Evolutionary conservation across 2,329 filamentous ascomycete genomes (phyloP).

Genomic region (Capronia coronata): DNA sequence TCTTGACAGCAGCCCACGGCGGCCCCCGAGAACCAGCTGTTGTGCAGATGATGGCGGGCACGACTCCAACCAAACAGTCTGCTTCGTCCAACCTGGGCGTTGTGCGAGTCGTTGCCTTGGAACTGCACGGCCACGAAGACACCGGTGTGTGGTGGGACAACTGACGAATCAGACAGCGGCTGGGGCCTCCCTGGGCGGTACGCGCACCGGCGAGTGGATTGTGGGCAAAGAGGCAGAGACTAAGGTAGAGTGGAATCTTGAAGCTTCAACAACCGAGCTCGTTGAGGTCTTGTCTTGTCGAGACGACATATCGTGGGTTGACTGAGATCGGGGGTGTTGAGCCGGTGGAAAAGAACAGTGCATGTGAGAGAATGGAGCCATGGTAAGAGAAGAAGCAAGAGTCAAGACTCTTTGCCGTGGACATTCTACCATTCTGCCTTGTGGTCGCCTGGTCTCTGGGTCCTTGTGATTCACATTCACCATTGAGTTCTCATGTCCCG

Average conservation of each 20-base stretch:
- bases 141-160: constrained; percentile 8
- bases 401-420: background rate
- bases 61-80: background rate
- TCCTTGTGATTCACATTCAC: no score
- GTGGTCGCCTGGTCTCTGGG: background rate
- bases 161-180: constrained; percentile 8
- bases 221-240: background rate
- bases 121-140: constrained; percentile 17
- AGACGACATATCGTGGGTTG: background rate
- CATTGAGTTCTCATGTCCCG: background rate
- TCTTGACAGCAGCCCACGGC: background rate
- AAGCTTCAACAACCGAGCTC: background rate
- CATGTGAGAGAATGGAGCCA: no score
- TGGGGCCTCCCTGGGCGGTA: background rate
- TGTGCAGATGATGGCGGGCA: background rate
- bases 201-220: background rate
- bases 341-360: no score
- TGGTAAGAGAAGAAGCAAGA: no score
- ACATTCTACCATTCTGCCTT: background rate
- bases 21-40: background rate
- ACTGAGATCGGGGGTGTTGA: no score
- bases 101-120: constrained; percentile 13
- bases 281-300: background rate
- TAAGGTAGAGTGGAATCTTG: background rate
- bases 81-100: background rate